phyloP scores from a whole-genome alignment of 768 basidiomycete genomes.

The Lentinus tigrinus region DNA sequence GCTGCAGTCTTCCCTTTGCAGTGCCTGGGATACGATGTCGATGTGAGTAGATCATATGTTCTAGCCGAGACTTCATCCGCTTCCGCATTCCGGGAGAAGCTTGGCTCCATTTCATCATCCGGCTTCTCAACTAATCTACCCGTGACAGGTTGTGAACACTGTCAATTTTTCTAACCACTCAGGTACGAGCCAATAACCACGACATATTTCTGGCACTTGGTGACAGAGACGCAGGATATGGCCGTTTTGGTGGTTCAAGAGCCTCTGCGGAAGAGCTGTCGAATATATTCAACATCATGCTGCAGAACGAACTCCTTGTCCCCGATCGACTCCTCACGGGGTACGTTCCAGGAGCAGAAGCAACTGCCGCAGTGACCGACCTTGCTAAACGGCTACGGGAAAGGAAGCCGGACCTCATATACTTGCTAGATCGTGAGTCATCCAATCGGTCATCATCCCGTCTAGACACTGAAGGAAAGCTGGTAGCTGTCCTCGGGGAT shows the following conservation, averaged over 20 bases:
- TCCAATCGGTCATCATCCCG: background rate
- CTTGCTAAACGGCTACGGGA: constrained; percentile 61
- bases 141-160: constrained; percentile 73
- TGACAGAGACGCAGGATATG: constrained; percentile 62
- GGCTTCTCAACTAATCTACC: background rate
- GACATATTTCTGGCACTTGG: background rate
- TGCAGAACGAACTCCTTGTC: constrained; percentile 69
- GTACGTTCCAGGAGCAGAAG: constrained; percentile 85
- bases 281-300: constrained; percentile 71
- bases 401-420: constrained; percentile 62
- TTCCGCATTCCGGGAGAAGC: constrained; percentile 13
- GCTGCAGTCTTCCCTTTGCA: constrained; percentile 77
- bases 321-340: constrained; percentile 83
- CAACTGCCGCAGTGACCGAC: constrained; percentile 63
- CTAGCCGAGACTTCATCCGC: background rate
- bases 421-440: constrained; percentile 87
- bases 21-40: constrained; percentile 92
- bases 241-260: constrained; percentile 74
- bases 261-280: constrained; percentile 76
- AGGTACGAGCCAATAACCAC: constrained; percentile 43
- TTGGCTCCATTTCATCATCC: background rate
- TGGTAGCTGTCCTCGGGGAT: constrained; percentile 90
- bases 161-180: constrained; percentile 96
- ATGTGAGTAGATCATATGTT: constrained; percentile 51
- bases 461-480: background rate